phyloP scores from a whole-genome alignment of 768 basidiomycete genomes.

The Boletus reticuloceps region DNA sequence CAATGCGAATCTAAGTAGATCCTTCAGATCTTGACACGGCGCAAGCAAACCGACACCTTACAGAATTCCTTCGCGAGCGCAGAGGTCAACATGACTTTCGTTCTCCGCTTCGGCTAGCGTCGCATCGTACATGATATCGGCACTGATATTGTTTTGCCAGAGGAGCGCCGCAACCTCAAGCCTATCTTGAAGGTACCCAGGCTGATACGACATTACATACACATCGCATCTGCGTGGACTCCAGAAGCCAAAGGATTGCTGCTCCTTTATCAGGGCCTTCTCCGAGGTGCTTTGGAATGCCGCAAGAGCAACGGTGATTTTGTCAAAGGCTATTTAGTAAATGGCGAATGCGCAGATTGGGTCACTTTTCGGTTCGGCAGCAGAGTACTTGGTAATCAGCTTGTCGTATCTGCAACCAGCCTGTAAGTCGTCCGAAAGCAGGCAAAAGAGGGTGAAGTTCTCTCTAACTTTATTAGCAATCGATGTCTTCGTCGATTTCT shows the following conservation, averaged over 20 bases:
- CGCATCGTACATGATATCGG: constrained; percentile 85
- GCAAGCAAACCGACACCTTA: constrained; percentile 34
- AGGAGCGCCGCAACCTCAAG: constrained; percentile 73
- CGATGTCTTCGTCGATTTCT: constrained; percentile 64
- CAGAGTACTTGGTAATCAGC: constrained; percentile 58
- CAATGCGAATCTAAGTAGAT: too few species aligned
- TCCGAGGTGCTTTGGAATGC: constrained; percentile 65
- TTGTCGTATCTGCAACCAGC: constrained; percentile 59
- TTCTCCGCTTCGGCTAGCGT: constrained; percentile 60
- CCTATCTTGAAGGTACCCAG: constrained; percentile 72
- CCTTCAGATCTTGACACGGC: constrained; percentile 35
- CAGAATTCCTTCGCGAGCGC: constrained; percentile 80
- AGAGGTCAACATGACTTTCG: constrained; percentile 65
- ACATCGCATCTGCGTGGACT: constrained; percentile 86
- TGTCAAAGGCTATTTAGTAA: constrained; percentile 77
- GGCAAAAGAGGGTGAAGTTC: constrained; percentile 43
- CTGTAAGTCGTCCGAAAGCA: not conserved
- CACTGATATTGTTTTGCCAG: constrained; percentile 81
- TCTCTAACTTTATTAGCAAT: constrained; percentile 59
- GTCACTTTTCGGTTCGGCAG: constrained; percentile 52
- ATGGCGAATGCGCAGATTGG: constrained; percentile 66
- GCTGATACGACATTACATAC: constrained; percentile 76
- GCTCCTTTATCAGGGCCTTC: constrained; percentile 70
- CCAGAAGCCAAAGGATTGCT: constrained; percentile 84
- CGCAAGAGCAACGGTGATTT: constrained; percentile 68